Evolutionary conservation across 176 grass and related monocot genomes (phyloP).

Genomic region (Musa itinerans): DNA sequence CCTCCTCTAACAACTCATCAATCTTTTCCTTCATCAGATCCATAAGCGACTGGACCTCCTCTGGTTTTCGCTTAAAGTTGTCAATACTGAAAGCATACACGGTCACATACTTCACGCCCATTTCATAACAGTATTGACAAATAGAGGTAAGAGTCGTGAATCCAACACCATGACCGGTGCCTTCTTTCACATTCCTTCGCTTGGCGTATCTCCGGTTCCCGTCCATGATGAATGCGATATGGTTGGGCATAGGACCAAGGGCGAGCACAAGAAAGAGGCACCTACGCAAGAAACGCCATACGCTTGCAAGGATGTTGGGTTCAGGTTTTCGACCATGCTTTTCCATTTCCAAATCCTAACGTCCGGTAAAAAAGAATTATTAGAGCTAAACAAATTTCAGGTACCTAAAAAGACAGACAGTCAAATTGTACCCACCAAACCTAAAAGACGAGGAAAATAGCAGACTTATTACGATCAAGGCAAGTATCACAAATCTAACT

Average conservation of each 20-base stretch:
- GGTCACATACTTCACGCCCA: conserved; percentile 56
- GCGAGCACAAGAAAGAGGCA: conserved; percentile 43
- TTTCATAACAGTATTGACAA: conserved; percentile 53
- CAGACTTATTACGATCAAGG: too few relatives aligned
- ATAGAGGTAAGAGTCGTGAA: conserved; percentile 43
- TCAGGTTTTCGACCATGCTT: conserved; percentile 22
- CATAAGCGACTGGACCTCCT: conserved; percentile 61
- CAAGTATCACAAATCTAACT: too few relatives aligned
- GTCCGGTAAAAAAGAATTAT: too few relatives aligned
- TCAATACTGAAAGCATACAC: conserved; percentile 85
- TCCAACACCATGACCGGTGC: conserved; percentile 44
- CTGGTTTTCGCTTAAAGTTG: conserved; percentile 69
- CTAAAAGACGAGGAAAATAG: too few relatives aligned
- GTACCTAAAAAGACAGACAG: too few relatives aligned
- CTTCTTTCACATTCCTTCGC: conserved; percentile 31
- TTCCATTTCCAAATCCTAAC: conserved; percentile 26
- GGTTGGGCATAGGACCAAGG: conserved; percentile 57
- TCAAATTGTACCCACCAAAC: too few relatives aligned
- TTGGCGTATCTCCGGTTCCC: conserved; percentile 80
- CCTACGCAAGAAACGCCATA: conserved; percentile 38
- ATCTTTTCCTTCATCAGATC: conserved; percentile 76
- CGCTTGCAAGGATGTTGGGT: conserved; percentile 22
- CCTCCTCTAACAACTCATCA: conserved; percentile 44
- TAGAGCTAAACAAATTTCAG: too few relatives aligned
- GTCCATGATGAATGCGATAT: conserved; percentile 82